Evolutionary conservation across 306 rosid genomes (phyloP), one percentile per base, ranked within the genome.

Genomic region (Elaeagnus macrophylla): DNA sequence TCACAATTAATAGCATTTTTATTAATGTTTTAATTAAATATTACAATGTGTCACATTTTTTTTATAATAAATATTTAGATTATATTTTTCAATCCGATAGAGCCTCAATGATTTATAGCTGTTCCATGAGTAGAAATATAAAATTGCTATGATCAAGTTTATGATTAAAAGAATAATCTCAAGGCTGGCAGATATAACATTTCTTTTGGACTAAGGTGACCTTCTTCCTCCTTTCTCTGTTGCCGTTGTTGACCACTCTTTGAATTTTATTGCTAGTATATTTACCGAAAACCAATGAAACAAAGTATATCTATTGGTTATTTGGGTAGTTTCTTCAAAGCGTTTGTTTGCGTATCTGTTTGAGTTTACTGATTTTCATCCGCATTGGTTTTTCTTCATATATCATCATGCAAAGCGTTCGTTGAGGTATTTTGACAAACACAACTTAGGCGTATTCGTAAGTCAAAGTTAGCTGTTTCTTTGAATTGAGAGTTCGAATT

Each of bases 241-340:
- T 60, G 72, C 72, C 68, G 67, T 66, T 72, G 77, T 72, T 72
- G 77, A 72, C 77, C 64, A 50, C 42, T 54, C 67, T 54, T 49
- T 44, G 59, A 46, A 49, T 60, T 37, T 7, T 16, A 37, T 18
- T 39, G 17, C 11, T 44, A 9, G 6, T 42, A 41, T 48, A 35
- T 32, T 18, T 61, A 37, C 39, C 5, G 6, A 16, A 32, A 62
- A 18, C 13, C 45, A 7, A 45, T 36, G n/a, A 61, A 13, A 51
- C 37, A 25, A 2, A 12, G 39, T 37, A 32, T 16, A 19, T 17
- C 35, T 43, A 14, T 42, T 43, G 32, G 44, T 45, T 43, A 12
- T 38, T 44, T 13, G 32, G 44, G 59, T 43, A 12, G 49, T 44
- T 13, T 42, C 9, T 12, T 48, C 46, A 37, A 6, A 45, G 8